Conservation (phyloP, 148 eudicot species). For the Fagopyrum homotropicum region DNA sequence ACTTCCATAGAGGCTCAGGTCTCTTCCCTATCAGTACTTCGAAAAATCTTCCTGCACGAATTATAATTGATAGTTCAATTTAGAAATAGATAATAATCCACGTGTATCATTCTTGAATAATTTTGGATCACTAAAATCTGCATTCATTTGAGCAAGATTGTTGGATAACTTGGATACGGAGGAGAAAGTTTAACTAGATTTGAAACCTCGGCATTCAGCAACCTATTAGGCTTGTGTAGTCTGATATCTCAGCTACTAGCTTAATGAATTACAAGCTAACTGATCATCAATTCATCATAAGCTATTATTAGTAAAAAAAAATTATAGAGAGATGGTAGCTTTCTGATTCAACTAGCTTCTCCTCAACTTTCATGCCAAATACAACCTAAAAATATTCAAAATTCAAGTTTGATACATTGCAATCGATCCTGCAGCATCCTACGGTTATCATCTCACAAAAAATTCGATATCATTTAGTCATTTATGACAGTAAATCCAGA, state of each 20-base stretch:
- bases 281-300: neutral
- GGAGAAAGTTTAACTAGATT: neutral
- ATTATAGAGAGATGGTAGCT: too few species aligned
- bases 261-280: neutral
- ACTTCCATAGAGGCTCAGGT: slow-evolving; percentile 64
- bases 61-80: neutral
- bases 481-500: neutral
- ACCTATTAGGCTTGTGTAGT: neutral
- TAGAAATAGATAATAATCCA: neutral
- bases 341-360: too few species aligned
- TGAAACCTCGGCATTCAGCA: neutral
- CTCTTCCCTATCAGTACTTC: slow-evolving; percentile 76
- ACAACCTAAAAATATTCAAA: too few species aligned
- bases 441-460: neutral
- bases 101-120: neutral
- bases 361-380: too few species aligned
- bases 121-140: neutral
- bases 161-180: too few species aligned
- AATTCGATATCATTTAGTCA: neutral
- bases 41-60: slow-evolving; percentile 62
- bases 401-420: neutral
- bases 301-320: neutral
- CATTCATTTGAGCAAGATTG: neutral
- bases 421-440: neutral
- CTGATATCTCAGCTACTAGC: neutral